phyloP scores from a whole-genome alignment of 2,329 filamentous ascomycete species.

The Beauveria scarabaeidicola region DNA sequence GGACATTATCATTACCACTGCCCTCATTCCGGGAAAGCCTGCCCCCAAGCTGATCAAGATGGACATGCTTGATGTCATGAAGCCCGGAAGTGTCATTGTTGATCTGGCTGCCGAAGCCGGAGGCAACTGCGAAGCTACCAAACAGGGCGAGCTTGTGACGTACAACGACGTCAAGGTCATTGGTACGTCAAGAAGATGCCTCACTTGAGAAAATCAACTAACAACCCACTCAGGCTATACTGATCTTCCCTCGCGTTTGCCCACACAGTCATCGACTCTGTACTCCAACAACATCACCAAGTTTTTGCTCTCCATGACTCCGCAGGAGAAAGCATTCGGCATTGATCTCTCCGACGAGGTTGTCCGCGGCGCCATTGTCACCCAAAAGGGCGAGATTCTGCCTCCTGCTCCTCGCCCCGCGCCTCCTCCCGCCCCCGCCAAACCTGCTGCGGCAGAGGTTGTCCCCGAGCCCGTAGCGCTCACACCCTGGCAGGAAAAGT shows the following conservation, averaged over 20 bases:
- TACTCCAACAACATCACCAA: constrained; percentile 95
- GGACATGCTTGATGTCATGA: constrained; percentile 75
- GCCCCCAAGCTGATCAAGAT: constrained; percentile 80
- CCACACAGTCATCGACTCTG: constrained; percentile 80
- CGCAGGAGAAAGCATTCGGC: constrained; percentile 69
- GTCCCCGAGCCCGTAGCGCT: constrained; percentile 49
- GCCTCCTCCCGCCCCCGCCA: constrained; percentile 42
- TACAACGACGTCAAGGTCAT: constrained; percentile 79
- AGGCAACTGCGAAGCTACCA: constrained; percentile 78
- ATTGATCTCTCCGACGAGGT: constrained; percentile 79
- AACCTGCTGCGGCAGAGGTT: constrained; percentile 37
- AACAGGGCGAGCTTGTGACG: constrained; percentile 59
- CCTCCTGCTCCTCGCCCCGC: constrained; percentile 65
- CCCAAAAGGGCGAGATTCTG: constrained; percentile 65
- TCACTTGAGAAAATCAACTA: constrained; percentile 13
- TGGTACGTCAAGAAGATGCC: constrained; percentile 39
- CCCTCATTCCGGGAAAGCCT: constrained; percentile 76
- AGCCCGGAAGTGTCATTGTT: constrained; percentile 79
- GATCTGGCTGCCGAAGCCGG: constrained; percentile 83
- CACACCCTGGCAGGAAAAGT: constrained; percentile 74
- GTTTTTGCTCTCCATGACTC: constrained; percentile 72
- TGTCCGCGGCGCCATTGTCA: constrained; percentile 76
- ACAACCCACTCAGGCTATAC: constrained; percentile 55
- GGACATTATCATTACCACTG: constrained; percentile 87
- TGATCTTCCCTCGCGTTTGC: constrained; percentile 76